A percentile compares a stretch with the other conserved stretches of the same genome.
These are phyloP conservation scores for Cladosporium sp. DNA, from an alignment of 2,329 filamentous ascomycete genomes.

Conservation along the genomic window DNA sequence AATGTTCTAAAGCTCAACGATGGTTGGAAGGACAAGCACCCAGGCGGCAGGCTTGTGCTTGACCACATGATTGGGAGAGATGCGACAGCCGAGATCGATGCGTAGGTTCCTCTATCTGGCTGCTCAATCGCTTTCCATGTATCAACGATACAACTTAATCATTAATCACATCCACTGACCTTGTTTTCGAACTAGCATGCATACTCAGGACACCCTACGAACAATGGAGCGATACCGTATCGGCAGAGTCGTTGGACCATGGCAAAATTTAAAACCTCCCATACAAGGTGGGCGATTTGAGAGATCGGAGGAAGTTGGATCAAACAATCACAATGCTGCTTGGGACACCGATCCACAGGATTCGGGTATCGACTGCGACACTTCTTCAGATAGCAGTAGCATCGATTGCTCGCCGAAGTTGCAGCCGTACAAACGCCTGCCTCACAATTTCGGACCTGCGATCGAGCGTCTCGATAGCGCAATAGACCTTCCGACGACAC, in stretches of 20 bases:
- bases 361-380: conserved; percentile 8
- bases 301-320: conserved; percentile 22
- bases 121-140: conserved; percentile 21
- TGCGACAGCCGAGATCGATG: conserved; percentile 54
- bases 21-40: conserved; percentile 53
- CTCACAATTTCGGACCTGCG: neutral
- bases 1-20: conserved; percentile 50
- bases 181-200: conserved; percentile 21
- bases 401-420: neutral
- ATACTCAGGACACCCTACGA: conserved; percentile 47
- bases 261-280: conserved; percentile 54
- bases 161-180: no score
- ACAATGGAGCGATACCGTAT: conserved; percentile 57
- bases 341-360: conserved; percentile 12
- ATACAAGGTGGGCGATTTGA: conserved; percentile 41
- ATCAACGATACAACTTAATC: no score
- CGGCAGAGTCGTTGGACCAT: conserved; percentile 49
- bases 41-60: conserved; percentile 58
- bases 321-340: neutral
- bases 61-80: conserved; percentile 57
- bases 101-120: neutral
- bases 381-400: conserved; percentile 8
- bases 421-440: neutral
- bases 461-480: conserved; percentile 6
- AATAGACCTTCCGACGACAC: neutral